Evolutionary conservation across 352 stramenopile species (phyloP).

Genomic region (Globisporangium rhizosaccharum): DNA sequence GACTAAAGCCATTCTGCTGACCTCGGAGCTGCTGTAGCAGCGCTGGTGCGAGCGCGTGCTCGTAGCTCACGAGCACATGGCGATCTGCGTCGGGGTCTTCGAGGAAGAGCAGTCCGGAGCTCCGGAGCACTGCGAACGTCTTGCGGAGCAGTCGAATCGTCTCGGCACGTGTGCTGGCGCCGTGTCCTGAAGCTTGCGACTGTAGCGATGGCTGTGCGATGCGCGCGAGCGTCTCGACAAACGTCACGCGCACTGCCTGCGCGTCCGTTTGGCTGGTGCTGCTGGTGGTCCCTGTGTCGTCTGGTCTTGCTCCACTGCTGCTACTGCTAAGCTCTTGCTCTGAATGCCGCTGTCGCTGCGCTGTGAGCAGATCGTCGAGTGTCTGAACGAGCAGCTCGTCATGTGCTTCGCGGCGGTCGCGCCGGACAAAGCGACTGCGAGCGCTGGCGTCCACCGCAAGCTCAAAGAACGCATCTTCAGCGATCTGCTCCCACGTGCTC

Average conservation of each 20-base stretch:
- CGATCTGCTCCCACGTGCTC: constrained; percentile 34
- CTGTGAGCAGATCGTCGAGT: constrained; percentile 26
- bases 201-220: not conserved
- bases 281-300: not conserved
- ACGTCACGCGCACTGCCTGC: constrained; percentile 9
- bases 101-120: constrained; percentile 45
- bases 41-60: constrained; percentile 34
- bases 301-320: too few species aligned
- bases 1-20: constrained; percentile 12
- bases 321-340: not conserved
- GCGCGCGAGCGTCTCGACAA: constrained; percentile 9
- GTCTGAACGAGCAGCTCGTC: constrained; percentile 30
- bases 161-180: not conserved
- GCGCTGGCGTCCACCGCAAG: constrained; percentile 18
- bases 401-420: constrained; percentile 11
- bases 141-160: constrained; percentile 21
- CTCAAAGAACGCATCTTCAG: constrained; percentile 38
- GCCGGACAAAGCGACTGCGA: constrained; percentile 26
- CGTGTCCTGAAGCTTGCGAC: not conserved
- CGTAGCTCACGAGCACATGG: constrained; percentile 52
- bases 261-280: not conserved
- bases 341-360: constrained; percentile 15
- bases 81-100: constrained; percentile 45
- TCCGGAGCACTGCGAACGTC: constrained; percentile 37
- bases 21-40: constrained; percentile 34